Evolutionary conservation across 768 basidiomycete genomes (phyloP).

Genomic region (Phanerochaete carnosa): DNA sequence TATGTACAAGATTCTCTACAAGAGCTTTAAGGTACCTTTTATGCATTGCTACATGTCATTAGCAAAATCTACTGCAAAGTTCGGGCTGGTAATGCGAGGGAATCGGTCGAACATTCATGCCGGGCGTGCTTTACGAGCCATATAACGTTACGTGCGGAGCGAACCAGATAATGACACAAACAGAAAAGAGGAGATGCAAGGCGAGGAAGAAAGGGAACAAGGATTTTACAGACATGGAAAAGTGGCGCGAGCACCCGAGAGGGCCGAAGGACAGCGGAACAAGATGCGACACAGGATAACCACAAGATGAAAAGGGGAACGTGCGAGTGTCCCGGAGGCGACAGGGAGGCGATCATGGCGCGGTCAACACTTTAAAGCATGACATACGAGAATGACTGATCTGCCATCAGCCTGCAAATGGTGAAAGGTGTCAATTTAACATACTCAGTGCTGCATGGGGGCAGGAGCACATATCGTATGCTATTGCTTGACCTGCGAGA

Average conservation of each 20-base stretch:
- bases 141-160: not conserved
- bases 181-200: not conserved
- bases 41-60: not conserved
- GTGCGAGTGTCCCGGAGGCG: not conserved
- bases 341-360: not conserved
- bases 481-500: constrained; percentile 31
- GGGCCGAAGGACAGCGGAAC: not conserved
- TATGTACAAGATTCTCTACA: no score
- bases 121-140: not conserved
- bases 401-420: not conserved
- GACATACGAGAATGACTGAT: not conserved
- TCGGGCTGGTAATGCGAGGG: not conserved
- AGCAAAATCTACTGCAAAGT: not conserved
- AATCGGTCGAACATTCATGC: not conserved
- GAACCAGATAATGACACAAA: constrained; percentile 4
- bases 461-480: not conserved
- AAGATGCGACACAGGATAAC: not conserved
- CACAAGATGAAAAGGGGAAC: not conserved
- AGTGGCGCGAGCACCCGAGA: not conserved
- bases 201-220: not conserved
- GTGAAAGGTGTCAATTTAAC: not conserved
- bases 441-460: not conserved
- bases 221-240: not conserved
- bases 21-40: not conserved
- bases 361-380: not conserved